Conservation (phyloP, 108 stramenopile genomes). For the Cyclostephanos tholiformis region DNA sequence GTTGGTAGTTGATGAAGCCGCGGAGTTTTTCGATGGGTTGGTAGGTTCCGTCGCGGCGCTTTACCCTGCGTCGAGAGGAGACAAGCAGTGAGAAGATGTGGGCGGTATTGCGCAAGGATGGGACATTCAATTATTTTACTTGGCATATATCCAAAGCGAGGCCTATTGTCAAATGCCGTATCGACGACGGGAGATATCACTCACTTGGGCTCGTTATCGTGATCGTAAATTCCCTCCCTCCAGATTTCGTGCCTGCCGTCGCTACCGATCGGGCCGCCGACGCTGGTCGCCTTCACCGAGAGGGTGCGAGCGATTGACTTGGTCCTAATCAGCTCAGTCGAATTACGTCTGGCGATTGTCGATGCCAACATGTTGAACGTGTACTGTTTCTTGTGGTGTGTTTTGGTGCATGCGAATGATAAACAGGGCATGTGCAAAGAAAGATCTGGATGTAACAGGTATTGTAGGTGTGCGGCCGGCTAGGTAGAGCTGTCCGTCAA, state of each 20-base stretch:
- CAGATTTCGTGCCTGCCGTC: slow-evolving; percentile 92
- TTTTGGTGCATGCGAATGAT: too few relatives aligned
- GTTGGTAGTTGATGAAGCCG: slow-evolving; percentile 95
- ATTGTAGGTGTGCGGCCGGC: too few relatives aligned
- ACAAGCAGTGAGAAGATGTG: not conserved
- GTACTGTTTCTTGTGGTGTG: not conserved
- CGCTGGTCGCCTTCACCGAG: slow-evolving; percentile 37
- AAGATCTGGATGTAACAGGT: too few relatives aligned
- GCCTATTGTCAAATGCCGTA: too few relatives aligned
- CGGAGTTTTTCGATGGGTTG: slow-evolving; percentile 89
- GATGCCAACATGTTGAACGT: slow-evolving; percentile 34
- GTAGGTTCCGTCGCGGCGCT: slow-evolving; percentile 88
- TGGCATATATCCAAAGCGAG: too few relatives aligned
- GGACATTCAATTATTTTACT: not conserved
- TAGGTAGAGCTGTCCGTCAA: too few relatives aligned
- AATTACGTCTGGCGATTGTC: slow-evolving; percentile 19
- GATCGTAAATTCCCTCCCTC: slow-evolving; percentile 88
- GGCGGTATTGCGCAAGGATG: not conserved
- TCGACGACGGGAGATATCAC: slow-evolving; percentile 20
- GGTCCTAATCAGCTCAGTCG: slow-evolving; percentile 4
- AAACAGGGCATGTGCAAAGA: too few relatives aligned
- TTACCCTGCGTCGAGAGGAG: slow-evolving; percentile 61
- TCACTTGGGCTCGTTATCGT: slow-evolving; percentile 93
- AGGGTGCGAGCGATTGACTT: slow-evolving; percentile 21
- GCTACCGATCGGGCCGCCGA: slow-evolving; percentile 67